Base-by-base conservation (phyloP, 2,329 filamentous ascomycete species). In the Venturia pyrina region DNA sequence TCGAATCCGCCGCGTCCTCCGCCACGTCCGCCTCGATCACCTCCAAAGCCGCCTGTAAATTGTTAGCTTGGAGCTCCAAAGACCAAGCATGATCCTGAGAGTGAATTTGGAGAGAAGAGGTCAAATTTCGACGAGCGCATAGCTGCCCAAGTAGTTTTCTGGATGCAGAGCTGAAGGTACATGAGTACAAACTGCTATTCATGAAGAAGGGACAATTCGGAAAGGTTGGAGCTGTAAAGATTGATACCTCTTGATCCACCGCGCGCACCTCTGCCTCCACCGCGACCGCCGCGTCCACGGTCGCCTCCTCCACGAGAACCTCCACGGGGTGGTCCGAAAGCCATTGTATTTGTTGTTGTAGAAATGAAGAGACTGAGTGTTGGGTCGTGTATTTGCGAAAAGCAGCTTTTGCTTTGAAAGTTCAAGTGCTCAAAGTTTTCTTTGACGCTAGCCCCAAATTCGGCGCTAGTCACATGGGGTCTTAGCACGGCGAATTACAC, bases 201-300 rank as follows among this genome's bases (percentile, higher is more conserved):
- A 59, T 59, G 28, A 59, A 59, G 53, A 59, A 59, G 53, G 53
- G 32, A 59, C 32, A 59, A 59, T 59, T 59, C 53, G 34, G 28
- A 37, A n/a, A n/a, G 53, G 37, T 37, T 37, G 15, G 32, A 59
- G 53, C 53, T 59, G 53, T 21, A 32, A 59, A 59, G 32, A 37
- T 37, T 34, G 28, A 59, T 34, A 59, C 53, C 53, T 59, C 53
- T 59, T 59, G 53, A 59, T 34, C 53, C 53, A 37, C 53, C 53
- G 28, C 53, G 32, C 53, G 53, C 63, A 65, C 63, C 63, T 59
- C 63, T 32, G 44, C 46, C 63, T 62, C 70, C 71, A 44, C 73
- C 73, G 19, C 68, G 64, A 63, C 71, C 70, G 34, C 68, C 70
- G 62, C 71, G 66, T 66, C 70, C 69, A 67, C 69, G 43, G 44